Evolutionary conservation across 176 grass and related monocot species (phyloP).

Genomic region (Paspalum notatum): DNA sequence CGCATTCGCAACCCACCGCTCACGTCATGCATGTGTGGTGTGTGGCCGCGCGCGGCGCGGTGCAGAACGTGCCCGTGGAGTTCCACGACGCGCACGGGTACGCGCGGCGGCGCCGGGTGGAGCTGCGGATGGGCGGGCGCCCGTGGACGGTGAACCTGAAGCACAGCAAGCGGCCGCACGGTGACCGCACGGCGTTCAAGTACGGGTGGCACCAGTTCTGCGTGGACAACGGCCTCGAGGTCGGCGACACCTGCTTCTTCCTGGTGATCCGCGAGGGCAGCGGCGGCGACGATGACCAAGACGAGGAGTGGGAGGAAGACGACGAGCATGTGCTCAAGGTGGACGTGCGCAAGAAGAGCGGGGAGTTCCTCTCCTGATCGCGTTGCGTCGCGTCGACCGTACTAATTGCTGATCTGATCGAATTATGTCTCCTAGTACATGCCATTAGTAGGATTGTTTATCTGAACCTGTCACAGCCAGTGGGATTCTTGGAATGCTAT

Average conservation of each 20-base stretch:
- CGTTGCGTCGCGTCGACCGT: neutral
- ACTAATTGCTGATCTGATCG: too few relatives aligned
- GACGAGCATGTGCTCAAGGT: conserved; percentile 48
- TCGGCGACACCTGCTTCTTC: conserved; percentile 58
- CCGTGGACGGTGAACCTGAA: conserved; percentile 47
- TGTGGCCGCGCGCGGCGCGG: too few relatives aligned
- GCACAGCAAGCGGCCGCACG: conserved; percentile 10
- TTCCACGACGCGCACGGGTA: conserved; percentile 52
- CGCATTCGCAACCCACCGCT: too few relatives aligned
- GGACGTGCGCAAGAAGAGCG: conserved; percentile 38
- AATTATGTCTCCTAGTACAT: too few relatives aligned
- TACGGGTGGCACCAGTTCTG: conserved; percentile 52
- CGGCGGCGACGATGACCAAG: neutral
- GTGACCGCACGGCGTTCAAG: conserved; percentile 29
- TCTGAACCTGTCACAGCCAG: too few relatives aligned
- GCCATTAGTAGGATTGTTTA: too few relatives aligned
- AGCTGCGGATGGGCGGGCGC: conserved; percentile 38
- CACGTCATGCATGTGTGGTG: too few relatives aligned
- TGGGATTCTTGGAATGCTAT: too few relatives aligned
- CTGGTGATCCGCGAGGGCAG: neutral
- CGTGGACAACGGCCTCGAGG: conserved; percentile 41
- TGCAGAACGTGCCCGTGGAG: conserved; percentile 46
- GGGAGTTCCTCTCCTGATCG: conserved; percentile 24
- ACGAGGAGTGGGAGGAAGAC: conserved; percentile 24
- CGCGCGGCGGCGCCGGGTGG: conserved; percentile 19